Conservation (phyloP, 2,329 filamentous ascomycete species). For the Nemania serpens region DNA sequence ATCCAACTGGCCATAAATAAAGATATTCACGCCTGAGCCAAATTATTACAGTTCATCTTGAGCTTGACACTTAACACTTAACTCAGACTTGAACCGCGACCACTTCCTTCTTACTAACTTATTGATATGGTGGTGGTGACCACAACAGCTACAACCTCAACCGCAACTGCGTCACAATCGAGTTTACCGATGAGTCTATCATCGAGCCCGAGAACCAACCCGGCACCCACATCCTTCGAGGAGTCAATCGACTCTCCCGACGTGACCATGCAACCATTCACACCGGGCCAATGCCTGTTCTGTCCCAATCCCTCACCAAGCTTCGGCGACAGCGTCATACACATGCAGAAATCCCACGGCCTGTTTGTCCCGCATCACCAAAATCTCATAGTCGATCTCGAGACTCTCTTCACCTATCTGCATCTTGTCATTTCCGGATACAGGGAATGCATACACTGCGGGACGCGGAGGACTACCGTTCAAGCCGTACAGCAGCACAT, state of each 20-base stretch:
- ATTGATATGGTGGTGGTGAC: conserved; percentile 26
- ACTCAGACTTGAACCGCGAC: background rate
- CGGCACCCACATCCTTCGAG: conserved; percentile 11
- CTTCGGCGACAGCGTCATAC: conserved; percentile 36
- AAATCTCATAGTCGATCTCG: conserved; percentile 50
- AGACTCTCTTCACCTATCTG: conserved; percentile 53
- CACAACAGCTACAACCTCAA: conserved; percentile 24
- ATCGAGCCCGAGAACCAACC: conserved; percentile 17
- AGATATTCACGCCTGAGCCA: background rate
- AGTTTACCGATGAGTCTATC: conserved; percentile 29
- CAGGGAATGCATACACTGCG: conserved; percentile 57
- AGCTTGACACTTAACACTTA: too few species aligned
- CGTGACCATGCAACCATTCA: conserved; percentile 29
- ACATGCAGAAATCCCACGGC: conserved; percentile 56
- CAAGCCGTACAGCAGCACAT: conserved; percentile 53
- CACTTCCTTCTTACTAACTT: conserved; percentile 1
- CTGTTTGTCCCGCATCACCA: conserved; percentile 49
- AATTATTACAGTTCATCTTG: background rate
- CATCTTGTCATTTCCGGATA: conserved; percentile 54
- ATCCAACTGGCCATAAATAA: background rate
- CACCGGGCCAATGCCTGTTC: conserved; percentile 36
- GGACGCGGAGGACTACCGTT: conserved; percentile 47
- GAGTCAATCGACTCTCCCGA: conserved; percentile 21
- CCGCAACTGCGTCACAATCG: conserved; percentile 21
- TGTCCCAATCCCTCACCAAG: conserved; percentile 25